phyloP scores from a whole-genome alignment of 108 stramenopile species.

The Epithemia pelagica region DNA sequence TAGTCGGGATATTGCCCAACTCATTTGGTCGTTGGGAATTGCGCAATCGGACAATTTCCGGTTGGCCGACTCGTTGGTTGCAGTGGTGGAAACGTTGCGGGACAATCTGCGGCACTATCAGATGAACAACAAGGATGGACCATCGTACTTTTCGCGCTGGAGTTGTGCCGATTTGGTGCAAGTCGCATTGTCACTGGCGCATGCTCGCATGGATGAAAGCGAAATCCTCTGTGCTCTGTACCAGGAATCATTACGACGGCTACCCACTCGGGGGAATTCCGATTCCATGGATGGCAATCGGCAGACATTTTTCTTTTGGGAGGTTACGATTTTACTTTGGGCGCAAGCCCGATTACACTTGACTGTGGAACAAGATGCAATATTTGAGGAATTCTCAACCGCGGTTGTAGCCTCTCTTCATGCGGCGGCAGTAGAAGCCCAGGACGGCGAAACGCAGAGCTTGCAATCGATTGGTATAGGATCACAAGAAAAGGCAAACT shows the following conservation, averaged over 20 bases:
- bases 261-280: conserved; percentile 10
- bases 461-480: conserved; percentile 36
- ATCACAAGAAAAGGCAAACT: conserved; percentile 76
- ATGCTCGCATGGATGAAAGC: conserved; percentile 65
- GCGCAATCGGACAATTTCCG: conserved; percentile 66
- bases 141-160: conserved; percentile 26
- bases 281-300: conserved; percentile 2
- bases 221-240: conserved; percentile 45
- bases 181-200: conserved; percentile 51
- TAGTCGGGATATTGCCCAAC: conserved; percentile 60
- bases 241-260: conserved; percentile 44
- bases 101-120: background rate
- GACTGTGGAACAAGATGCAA: conserved; percentile 31
- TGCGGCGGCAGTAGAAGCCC: conserved; percentile 6
- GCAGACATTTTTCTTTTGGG: conserved; percentile 43
- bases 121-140: background rate
- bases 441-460: background rate
- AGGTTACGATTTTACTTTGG: conserved; percentile 71
- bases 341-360: conserved; percentile 67
- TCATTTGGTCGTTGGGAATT: conserved; percentile 72
- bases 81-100: conserved; percentile 40
- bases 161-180: conserved; percentile 69
- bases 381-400: conserved; percentile 47
- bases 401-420: conserved; percentile 35
- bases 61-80: conserved; percentile 47